Conservation (phyloP, 306 rosid genomes). For the barrel medic (Medicago truncatula) region DNA sequence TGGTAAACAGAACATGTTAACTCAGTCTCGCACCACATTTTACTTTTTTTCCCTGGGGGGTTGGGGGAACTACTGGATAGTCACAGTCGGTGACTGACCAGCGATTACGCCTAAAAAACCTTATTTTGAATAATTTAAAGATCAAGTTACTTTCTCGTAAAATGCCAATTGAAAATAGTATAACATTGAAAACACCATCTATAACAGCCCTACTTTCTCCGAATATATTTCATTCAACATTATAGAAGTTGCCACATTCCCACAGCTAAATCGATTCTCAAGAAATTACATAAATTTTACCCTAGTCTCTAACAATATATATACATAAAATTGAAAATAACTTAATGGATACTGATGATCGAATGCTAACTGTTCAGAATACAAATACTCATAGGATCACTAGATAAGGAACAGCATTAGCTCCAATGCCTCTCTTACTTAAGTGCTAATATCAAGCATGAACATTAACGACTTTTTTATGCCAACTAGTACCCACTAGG, state of each 20-base stretch:
- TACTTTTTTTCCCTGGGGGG: too few relatives aligned
- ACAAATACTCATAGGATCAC: too few relatives aligned
- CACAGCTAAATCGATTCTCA: too few relatives aligned
- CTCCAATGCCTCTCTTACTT: too few relatives aligned
- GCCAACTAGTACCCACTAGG: too few relatives aligned
- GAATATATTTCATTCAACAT: slow-evolving; percentile 1
- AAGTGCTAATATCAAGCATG: too few relatives aligned
- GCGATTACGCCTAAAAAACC: background rate
- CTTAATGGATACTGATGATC: too few relatives aligned
- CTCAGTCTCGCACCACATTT: background rate
- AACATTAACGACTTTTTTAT: too few relatives aligned
- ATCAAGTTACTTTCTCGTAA: background rate
- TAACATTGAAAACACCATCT: background rate
- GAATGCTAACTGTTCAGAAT: too few relatives aligned
- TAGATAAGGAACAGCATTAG: too few relatives aligned
- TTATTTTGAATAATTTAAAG: background rate
- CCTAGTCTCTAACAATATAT: too few relatives aligned
- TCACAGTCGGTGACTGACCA: background rate
- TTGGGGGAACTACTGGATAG: background rate
- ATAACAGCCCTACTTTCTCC: slow-evolving; percentile 3
- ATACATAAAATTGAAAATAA: too few relatives aligned
- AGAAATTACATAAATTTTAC: background rate
- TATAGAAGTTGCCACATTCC: background rate
- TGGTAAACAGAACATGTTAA: slow-evolving; percentile 1
- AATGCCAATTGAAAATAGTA: background rate